Evolutionary conservation across 345 rosid genomes (phyloP).

Genomic region (Eucalyptus grandis): DNA sequence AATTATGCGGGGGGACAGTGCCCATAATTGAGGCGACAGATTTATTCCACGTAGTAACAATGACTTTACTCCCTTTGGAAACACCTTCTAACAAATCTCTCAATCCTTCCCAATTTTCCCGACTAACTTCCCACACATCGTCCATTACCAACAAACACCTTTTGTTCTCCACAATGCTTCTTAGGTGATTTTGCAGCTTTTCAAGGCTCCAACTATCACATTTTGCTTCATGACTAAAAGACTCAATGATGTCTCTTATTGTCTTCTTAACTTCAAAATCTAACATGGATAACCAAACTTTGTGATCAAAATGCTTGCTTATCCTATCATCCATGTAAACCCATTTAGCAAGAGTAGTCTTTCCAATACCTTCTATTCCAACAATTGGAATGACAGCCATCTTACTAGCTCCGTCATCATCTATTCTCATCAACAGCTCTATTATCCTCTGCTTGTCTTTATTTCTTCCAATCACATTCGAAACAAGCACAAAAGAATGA

Average conservation of each 20-base stretch:
- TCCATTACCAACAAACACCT: not conserved
- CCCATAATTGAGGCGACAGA: not conserved
- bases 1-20: not conserved
- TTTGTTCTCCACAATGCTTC: not conserved
- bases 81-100: not conserved
- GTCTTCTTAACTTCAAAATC: not conserved
- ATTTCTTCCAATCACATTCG: slow-evolving; percentile 5
- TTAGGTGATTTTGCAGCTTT: not conserved
- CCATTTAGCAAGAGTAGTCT: slow-evolving; percentile 10
- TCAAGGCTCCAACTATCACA: not conserved
- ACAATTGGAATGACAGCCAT: slow-evolving; percentile 2
- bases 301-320: not conserved
- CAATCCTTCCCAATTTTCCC: not conserved
- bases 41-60: not conserved
- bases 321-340: not conserved
- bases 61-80: not conserved
- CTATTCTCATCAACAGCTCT: not conserved
- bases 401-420: not conserved
- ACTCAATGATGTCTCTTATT: not conserved
- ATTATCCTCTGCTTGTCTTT: not conserved
- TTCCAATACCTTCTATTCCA: slow-evolving; percentile 15
- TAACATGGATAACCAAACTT: not conserved
- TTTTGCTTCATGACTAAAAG: not conserved
- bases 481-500: slow-evolving; percentile 1
- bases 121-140: not conserved